These are phyloP conservation scores for Vaccinium corymbosum DNA, from an alignment of 148 eudicot genomes.

Conservation along the genomic window DNA sequence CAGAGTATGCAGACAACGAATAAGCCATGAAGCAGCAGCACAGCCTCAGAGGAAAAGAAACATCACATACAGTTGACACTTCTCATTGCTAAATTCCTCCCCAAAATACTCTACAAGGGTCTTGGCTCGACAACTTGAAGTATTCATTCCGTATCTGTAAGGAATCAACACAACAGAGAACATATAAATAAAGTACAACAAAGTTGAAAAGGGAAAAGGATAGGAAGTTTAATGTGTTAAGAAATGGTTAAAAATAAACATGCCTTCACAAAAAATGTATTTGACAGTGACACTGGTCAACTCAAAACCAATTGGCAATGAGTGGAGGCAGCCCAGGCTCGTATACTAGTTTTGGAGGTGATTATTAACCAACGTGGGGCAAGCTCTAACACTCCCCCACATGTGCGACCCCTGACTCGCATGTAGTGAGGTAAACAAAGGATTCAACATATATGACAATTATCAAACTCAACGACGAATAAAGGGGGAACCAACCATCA, in stretches of 20 bases:
- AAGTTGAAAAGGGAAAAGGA: not conserved
- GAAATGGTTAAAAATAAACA: not conserved
- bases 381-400: too few relatives aligned
- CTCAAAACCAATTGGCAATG: too few relatives aligned
- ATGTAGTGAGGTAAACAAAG: too few relatives aligned
- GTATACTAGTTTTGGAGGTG: too few relatives aligned
- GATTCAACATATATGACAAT: too few relatives aligned
- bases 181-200: not conserved
- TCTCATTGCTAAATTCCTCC: conserved; percentile 52
- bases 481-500: too few relatives aligned
- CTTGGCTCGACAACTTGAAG: conserved; percentile 77
- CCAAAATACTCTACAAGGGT: conserved; percentile 87
- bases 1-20: not conserved
- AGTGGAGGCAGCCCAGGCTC: too few relatives aligned
- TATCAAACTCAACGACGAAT: too few relatives aligned
- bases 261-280: not conserved
- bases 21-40: conserved; percentile 4
- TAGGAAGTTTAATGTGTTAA: not conserved
- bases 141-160: conserved; percentile 70
- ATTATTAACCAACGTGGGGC: too few relatives aligned
- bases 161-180: conserved; percentile 5
- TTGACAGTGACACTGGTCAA: not conserved
- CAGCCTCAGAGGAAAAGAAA: conserved; percentile 5
- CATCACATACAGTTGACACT: conserved; percentile 46
- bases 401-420: too few relatives aligned